Evolutionary conservation across 768 basidiomycete genomes (phyloP).

Genomic region (Megacollybia marginata): DNA sequence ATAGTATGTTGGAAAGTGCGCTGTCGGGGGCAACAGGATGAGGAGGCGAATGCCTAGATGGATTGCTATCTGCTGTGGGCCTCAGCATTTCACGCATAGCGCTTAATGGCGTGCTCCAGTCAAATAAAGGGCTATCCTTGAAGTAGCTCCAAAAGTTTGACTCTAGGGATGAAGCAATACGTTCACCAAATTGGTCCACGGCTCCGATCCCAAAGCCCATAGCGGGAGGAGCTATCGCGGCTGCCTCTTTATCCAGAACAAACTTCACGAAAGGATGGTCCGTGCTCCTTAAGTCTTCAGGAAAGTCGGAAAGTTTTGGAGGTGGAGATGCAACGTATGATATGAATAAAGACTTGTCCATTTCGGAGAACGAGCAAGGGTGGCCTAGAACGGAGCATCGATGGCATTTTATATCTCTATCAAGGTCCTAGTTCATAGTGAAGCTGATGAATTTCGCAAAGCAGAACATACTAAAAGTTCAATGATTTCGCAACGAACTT

Average conservation of each 20-base stretch:
- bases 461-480: slow-evolving; percentile 13
- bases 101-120: background rate
- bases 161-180: background rate
- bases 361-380: slow-evolving; percentile 31
- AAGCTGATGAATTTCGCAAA: too few relatives aligned
- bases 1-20: slow-evolving; percentile 20
- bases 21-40: slow-evolving; percentile 11
- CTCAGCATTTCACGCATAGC: slow-evolving; percentile 18
- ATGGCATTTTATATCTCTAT: slow-evolving; percentile 24
- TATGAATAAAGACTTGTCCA: slow-evolving; percentile 6
- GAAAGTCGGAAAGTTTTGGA: background rate
- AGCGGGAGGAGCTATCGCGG: background rate
- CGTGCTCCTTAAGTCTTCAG: background rate
- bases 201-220: background rate
- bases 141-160: background rate
- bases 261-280: background rate
- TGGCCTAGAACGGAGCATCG: slow-evolving; percentile 32
- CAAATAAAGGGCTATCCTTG: background rate
- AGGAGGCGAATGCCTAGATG: slow-evolving; percentile 13
- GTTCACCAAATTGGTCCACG: background rate
- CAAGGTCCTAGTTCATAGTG: slow-evolving; percentile 9
- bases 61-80: slow-evolving; percentile 1
- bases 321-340: background rate
- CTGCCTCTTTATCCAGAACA: background rate
- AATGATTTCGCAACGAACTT: slow-evolving; percentile 38